These are phyloP conservation scores for Erucastrum elatum DNA, from an alignment of 345 rosid genomes.

Conservation along the genomic window DNA sequence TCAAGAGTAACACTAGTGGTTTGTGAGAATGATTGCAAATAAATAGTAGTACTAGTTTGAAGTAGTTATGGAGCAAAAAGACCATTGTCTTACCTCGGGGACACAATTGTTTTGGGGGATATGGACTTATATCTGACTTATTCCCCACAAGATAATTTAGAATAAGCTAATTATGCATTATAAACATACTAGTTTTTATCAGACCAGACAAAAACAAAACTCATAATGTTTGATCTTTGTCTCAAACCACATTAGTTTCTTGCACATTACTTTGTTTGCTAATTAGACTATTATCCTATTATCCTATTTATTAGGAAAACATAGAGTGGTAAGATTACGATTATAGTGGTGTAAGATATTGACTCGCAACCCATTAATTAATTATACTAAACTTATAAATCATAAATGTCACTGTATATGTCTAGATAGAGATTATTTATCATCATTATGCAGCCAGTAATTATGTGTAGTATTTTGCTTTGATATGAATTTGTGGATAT, in stretches of 20 bases:
- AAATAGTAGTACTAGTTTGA: neutral
- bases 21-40: slow-evolving; percentile 21
- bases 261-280: slow-evolving; percentile 28
- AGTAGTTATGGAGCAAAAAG: slow-evolving; percentile 1
- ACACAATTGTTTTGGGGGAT: slow-evolving; percentile 7
- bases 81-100: slow-evolving; percentile 12
- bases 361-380: neutral
- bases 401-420: neutral
- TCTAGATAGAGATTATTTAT: neutral
- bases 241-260: slow-evolving; percentile 34
- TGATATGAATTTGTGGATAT: neutral
- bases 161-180: slow-evolving; percentile 17
- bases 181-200: slow-evolving; percentile 6
- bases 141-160: neutral
- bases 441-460: neutral
- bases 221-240: slow-evolving; percentile 27
- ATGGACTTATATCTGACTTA: slow-evolving; percentile 1
- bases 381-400: neutral
- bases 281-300: neutral
- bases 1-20: slow-evolving; percentile 17
- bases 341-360: slow-evolving; percentile 20
- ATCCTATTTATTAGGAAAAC: neutral
- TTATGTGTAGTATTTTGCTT: neutral
- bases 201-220: slow-evolving; percentile 23
- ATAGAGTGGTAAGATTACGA: slow-evolving; percentile 14